phyloP scores from a whole-genome alignment of 2,329 filamentous ascomycete genomes.

The Trichoderma afroharzianum region DNA sequence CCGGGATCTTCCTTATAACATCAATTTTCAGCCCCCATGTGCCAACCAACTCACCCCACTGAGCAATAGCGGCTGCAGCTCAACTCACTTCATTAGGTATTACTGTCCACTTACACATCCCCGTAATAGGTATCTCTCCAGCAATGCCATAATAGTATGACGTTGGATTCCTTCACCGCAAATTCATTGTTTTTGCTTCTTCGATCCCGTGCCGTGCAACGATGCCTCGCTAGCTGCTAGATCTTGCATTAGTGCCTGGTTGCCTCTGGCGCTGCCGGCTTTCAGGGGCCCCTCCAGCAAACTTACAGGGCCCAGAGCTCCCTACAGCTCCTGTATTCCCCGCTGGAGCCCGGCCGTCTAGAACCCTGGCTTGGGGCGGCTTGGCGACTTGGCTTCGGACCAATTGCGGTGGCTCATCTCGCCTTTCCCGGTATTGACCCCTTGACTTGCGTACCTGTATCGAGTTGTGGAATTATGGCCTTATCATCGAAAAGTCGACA shows the following conservation, averaged over 20 bases:
- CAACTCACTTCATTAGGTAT: background rate
- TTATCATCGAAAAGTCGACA: constrained; percentile 1
- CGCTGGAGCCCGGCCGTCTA: constrained; percentile 2
- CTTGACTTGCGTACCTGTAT: background rate
- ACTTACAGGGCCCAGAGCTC: background rate
- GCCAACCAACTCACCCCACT: background rate
- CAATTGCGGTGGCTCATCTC: constrained; percentile 7
- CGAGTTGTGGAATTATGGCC: background rate
- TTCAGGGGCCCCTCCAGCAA: background rate
- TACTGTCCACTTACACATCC: background rate
- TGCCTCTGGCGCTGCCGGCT: background rate
- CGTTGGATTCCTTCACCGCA: background rate
- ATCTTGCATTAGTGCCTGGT: constrained; percentile 9
- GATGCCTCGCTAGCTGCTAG: background rate
- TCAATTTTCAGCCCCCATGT: background rate
- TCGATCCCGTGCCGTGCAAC: background rate
- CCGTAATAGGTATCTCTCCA: background rate
- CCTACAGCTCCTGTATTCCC: background rate
- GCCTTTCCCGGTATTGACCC: constrained; percentile 6
- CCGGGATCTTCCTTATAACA: background rate
- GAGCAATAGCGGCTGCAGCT: background rate
- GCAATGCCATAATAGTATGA: background rate
- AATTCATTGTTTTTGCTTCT: background rate
- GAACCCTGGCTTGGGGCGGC: background rate
- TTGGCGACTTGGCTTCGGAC: background rate